Base-by-base conservation (phyloP, 1,284 basidiomycete genomes). In the Tremellales sp. region DNA sequence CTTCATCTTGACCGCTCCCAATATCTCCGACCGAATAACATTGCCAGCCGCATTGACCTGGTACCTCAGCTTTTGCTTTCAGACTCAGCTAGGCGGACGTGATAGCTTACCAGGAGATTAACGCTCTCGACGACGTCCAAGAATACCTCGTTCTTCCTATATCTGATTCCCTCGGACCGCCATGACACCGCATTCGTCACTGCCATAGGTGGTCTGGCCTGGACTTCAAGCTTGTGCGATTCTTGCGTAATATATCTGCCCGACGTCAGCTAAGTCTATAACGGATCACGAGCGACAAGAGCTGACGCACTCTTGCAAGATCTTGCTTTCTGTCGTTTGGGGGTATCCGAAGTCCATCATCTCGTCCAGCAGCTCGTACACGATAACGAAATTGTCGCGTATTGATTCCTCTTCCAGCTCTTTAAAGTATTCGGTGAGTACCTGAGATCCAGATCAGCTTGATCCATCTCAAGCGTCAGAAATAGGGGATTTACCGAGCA, bases 301-400 rank as follows among this genome's bases (percentile, higher is more conserved):
- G 29, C 15, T 31, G 15, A 79, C 85, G 61, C 58, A 90, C 85
- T 97, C 96, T 76, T 97, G 94, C 50, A 98, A 75, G 63, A 98
- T 98, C 80, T 99, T 98, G 80, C 87, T 92, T 78, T 98, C 96
- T 21, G 96, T 98, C 24, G 96, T 98, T 74, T 98, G 96, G 0
- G 94, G 94, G 72, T 90, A 97, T 12, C 96, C 96, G 77, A 97
- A 98, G 78, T 98, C 94, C 93, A 98, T 97, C 91, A 98, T 97
- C 79, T 98, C 94, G 69, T 98, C 96, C 77, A 99, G 81, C 45
- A 98, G 82, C 71, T 96, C 92, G 72, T 93, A 96, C 48, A 97
- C 94, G 72, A 96, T 93, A 46, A 96, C 92, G 72, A 97, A 97
- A 74, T 98, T 98, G 76, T 99, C 96, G 15, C 94, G 82, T 71